Evolutionary conservation across 768 basidiomycete genomes (phyloP).

Genomic region (Leccinum obscurum): DNA sequence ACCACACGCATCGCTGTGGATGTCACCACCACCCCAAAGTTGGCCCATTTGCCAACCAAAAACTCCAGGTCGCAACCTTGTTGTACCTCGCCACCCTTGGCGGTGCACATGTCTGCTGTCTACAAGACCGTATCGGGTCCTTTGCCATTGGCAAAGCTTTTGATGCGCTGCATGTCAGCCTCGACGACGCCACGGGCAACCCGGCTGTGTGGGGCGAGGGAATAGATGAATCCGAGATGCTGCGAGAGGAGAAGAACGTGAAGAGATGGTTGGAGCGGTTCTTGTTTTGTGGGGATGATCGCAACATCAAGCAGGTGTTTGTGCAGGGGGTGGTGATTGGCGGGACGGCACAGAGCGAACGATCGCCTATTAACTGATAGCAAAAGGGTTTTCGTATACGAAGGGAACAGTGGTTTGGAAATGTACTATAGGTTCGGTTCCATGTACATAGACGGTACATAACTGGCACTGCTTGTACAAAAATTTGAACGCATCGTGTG

Average conservation of each 20-base stretch:
- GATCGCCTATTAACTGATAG: conserved; percentile 1
- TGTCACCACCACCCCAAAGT: neutral
- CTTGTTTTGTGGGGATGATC: conserved; percentile 81
- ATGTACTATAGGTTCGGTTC: neutral
- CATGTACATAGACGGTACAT: too few species aligned
- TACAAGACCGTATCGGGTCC: conserved; percentile 66
- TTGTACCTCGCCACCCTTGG: conserved; percentile 90
- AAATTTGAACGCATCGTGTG: too few species aligned
- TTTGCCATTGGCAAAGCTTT: conserved; percentile 82
- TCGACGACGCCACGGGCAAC: conserved; percentile 49
- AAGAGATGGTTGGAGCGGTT: conserved; percentile 73
- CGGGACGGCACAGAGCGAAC: conserved; percentile 37
- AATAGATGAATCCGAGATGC: conserved; percentile 23
- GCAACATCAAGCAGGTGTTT: conserved; percentile 78
- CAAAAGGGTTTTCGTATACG: too few species aligned
- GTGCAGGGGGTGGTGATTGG: conserved; percentile 79
- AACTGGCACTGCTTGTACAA: too few species aligned
- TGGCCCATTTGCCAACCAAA: conserved; percentile 48
- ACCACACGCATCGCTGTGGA: neutral
- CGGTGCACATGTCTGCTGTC: conserved; percentile 77
- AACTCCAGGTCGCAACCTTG: conserved; percentile 68
- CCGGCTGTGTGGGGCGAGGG: conserved; percentile 52
- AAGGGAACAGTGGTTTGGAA: neutral
- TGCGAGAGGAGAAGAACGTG: conserved; percentile 33
- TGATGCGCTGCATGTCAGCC: conserved; percentile 77